Base-by-base conservation (phyloP, 306 rosid genomes). In the Cucurbita pepo region DNA sequence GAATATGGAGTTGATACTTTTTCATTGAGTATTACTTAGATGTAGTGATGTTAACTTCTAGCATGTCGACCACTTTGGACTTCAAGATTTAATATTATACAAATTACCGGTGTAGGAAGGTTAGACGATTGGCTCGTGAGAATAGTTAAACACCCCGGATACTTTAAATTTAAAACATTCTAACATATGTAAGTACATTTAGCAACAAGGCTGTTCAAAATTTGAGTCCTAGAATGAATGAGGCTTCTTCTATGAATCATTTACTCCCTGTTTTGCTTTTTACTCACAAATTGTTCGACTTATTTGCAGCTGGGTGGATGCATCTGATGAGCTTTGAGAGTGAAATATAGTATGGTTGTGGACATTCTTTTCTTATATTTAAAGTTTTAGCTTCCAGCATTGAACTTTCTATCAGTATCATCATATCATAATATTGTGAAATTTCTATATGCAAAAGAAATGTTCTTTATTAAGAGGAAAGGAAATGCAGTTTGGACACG, bases 231-330 rank as follows among this genome's bases (percentile, higher is more conserved):
- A 8, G 30, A 38, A 63, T 63, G 30, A 6, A 63, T 63, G 30
- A 6, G 5, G 12, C 56, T 30, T 43, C 15, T 15, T n/a, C 6
- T 50, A 38, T 54, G 25, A 34, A 57, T 41, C 40, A 11, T 58
- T 78, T 65, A 67, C 47, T 56, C 66, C 40, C 30, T 75, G 56
- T 30, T 12, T 43, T 40, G 6, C 14, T 82, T 75, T 48, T 44
- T 21, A 43, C 72, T 66, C 45, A 47, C 44, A 69, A 30, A 21
- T 69, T 48, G 19, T 25, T 13, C 22, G 5, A 12, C 73, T 69
- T 25, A 47, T 77, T 84, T 77, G 84, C 90, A 91, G 97, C 80
- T 89, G 87, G 96, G 97, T 50, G 96, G 96, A 79, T 78, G 85
- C 89, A 43, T 85, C 76, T 89, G 80, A 86, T 74, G 56, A 81